Conservation (phyloP, 495 filamentous ascomycete genomes). For the Penicillium waksmanii region DNA sequence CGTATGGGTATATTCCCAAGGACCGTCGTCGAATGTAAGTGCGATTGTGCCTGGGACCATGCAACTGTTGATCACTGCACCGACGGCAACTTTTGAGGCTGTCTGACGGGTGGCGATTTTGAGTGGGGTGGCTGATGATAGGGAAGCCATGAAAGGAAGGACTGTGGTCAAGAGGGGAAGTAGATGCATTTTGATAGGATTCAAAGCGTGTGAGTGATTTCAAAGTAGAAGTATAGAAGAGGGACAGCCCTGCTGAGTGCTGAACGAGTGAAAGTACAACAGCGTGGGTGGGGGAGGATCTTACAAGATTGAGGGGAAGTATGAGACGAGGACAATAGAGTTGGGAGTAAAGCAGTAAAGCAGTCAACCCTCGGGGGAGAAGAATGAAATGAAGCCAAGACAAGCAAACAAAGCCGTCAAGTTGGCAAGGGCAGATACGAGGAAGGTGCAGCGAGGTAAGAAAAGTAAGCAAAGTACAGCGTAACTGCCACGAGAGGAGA, state of each 20-base stretch:
- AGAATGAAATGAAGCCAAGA: not conserved
- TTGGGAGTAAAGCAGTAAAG: not conserved
- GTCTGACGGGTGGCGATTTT: not conserved
- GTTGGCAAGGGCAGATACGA: not conserved
- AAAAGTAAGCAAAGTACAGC: no score
- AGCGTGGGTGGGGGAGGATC: not conserved
- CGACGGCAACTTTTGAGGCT: constrained; percentile 47
- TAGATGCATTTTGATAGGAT: constrained; percentile 18
- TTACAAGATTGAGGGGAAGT: not conserved
- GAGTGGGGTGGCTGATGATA: constrained; percentile 7
- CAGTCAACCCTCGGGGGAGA: not conserved
- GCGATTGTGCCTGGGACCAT: constrained; percentile 60
- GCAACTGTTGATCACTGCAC: constrained; percentile 64
- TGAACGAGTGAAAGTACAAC: not conserved
- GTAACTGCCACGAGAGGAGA: not conserved
- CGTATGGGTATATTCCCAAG: constrained; percentile 64
- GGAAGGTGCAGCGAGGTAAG: not conserved
- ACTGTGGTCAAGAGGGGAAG: constrained; percentile 7
- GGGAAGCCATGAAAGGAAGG: constrained; percentile 12
- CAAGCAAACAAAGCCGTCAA: not conserved
- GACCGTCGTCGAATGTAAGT: constrained; percentile 79
- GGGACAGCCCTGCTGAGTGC: not conserved
- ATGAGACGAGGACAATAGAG: no score
- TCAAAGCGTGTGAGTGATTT: not conserved
- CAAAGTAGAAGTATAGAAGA: not conserved